These are phyloP conservation scores for Aspergillus costaricaensis DNA, from an alignment of 2,329 filamentous ascomycete species.

Conservation along the genomic window DNA sequence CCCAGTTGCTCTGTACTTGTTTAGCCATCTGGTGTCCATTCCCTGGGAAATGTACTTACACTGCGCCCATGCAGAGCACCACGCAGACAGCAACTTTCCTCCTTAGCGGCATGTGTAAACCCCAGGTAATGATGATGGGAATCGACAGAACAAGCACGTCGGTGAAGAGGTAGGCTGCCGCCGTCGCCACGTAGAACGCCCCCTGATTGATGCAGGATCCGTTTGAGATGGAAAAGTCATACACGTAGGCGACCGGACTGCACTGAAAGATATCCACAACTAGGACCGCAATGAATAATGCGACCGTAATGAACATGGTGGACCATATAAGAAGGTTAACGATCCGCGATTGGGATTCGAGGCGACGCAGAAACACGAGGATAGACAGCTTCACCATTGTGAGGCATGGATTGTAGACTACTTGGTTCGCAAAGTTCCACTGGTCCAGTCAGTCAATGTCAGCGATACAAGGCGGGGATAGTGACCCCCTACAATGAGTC, in stretches of 20 bases:
- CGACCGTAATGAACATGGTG: conserved; percentile 21
- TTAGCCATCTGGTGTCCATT: background rate
- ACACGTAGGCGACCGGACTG: conserved; percentile 28
- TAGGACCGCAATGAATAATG: conserved; percentile 26
- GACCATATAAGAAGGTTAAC: conserved; percentile 26
- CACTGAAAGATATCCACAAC: conserved; percentile 37
- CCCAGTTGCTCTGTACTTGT: conserved; percentile 26
- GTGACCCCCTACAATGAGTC: conserved; percentile 17
- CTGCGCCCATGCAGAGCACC: conserved; percentile 30
- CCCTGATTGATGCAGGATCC: conserved; percentile 33
- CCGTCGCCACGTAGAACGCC: conserved; percentile 31
- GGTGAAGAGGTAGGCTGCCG: conserved; percentile 33
- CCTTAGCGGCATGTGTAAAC: conserved; percentile 30
- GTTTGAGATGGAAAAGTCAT: conserved; percentile 19
- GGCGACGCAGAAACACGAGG: conserved; percentile 32
- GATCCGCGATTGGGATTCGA: conserved; percentile 27
- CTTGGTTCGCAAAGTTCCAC: conserved; percentile 32
- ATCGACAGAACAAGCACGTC: conserved; percentile 34
- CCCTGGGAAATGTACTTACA: conserved; percentile 20
- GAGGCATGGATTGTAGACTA: conserved; percentile 34
- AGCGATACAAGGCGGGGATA: background rate
- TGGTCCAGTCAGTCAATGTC: background rate
- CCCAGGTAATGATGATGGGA: conserved; percentile 34
- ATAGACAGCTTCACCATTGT: conserved; percentile 34
- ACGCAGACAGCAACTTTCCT: conserved; percentile 33